Percentiles rank a stretch among this genome's conserved stretches.
These are phyloP conservation scores for Aschersonia sp. DNA, from an alignment of 2,329 filamentous ascomycete species.

Conservation along the genomic window DNA sequence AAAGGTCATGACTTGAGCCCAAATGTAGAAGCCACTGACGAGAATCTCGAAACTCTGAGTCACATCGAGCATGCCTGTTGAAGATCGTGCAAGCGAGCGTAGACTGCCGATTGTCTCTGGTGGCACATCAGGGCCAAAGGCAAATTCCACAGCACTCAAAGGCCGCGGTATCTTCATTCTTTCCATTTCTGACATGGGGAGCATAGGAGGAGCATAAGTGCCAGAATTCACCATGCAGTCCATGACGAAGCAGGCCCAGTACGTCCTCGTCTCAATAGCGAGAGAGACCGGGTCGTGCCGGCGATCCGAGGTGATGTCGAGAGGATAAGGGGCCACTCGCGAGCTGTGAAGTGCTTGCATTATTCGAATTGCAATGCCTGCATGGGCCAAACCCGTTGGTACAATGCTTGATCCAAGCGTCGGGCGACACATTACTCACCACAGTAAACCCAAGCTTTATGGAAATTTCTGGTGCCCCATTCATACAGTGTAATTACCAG, in stretches of 20 bases:
- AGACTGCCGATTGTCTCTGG: conserved; percentile 3
- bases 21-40: conserved; percentile 28
- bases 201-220: conserved; percentile 21
- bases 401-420: not conserved
- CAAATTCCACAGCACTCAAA: conserved; percentile 20
- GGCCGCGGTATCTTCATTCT: conserved; percentile 17
- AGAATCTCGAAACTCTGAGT: conserved; percentile 19
- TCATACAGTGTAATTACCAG: conserved; percentile 24
- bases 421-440: conserved; percentile 7
- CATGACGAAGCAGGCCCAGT: conserved; percentile 31
- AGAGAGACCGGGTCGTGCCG: conserved; percentile 9
- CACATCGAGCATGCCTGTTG: conserved; percentile 10
- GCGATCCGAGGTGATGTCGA: conserved; percentile 10
- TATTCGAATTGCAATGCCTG: conserved; percentile 22
- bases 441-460: conserved; percentile 28
- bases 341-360: conserved; percentile 20
- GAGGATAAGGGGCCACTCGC: conserved; percentile 12
- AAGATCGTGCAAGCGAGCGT: conserved; percentile 1
- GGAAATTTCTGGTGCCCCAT: conserved; percentile 26
- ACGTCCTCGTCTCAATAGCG: conserved; percentile 23
- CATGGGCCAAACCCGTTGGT: not conserved
- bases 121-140: conserved; percentile 18
- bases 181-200: conserved; percentile 18
- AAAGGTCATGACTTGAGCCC: conserved; percentile 23
- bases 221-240: conserved; percentile 28